Conservation (phyloP, 2,329 filamentous ascomycete species). For the Talaromyces rugulosus region DNA sequence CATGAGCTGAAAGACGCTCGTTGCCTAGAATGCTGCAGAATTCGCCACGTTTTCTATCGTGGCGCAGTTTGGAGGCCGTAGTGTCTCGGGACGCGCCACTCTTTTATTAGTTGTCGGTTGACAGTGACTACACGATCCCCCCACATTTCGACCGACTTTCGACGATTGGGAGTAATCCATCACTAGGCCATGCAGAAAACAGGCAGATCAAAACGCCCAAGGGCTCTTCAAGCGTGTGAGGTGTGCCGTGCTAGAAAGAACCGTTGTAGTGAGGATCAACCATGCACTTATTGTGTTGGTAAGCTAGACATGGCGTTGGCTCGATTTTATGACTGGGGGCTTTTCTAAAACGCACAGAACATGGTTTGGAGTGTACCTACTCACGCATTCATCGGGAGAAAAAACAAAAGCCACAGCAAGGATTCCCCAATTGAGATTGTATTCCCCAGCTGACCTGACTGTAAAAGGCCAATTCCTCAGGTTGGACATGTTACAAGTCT, state of each 20-base stretch:
- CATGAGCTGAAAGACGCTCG: background rate
- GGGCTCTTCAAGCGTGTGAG: background rate
- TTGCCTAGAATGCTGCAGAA: background rate
- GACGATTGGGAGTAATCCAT: too few species aligned
- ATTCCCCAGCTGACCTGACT: too few species aligned
- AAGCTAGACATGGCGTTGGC: background rate
- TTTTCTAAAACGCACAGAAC: background rate
- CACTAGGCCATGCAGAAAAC: background rate
- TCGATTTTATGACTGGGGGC: background rate
- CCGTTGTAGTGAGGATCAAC: background rate
- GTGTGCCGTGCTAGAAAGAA: slow-evolving; percentile 1
- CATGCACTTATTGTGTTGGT: background rate
- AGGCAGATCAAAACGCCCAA: background rate
- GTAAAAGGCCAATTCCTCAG: too few species aligned
- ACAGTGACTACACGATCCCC: too few species aligned
- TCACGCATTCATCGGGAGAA: background rate
- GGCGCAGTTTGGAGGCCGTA: background rate
- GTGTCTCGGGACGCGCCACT: background rate
- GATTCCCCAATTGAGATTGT: too few species aligned
- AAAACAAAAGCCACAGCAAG: too few species aligned
- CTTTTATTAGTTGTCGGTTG: too few species aligned
- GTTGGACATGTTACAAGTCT: too few species aligned
- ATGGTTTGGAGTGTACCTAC: background rate
- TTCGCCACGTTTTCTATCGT: background rate
- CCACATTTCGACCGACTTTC: too few species aligned